phyloP scores from a whole-genome alignment of 345 rosid species.

The Laguncularia racemosa region DNA sequence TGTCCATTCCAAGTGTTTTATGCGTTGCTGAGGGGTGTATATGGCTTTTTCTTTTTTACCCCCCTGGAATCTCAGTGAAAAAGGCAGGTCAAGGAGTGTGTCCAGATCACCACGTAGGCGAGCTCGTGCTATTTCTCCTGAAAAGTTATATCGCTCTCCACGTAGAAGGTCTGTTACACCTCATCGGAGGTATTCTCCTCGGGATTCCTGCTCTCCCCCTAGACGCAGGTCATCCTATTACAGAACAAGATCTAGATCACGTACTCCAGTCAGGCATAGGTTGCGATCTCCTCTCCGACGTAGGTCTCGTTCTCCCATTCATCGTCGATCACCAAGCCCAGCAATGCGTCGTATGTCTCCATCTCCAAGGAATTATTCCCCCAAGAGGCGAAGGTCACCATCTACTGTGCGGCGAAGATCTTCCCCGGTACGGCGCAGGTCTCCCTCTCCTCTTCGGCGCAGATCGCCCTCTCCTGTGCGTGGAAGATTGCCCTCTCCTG shows the following conservation, averaged over 20 bases:
- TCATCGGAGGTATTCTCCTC: constrained; percentile 36
- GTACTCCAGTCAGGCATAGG: constrained; percentile 34
- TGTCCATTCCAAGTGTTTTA: background rate
- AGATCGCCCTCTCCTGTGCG: constrained; percentile 27
- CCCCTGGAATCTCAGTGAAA: constrained; percentile 18
- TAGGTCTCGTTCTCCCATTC: constrained; percentile 13
- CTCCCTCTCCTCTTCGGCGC: constrained; percentile 30
- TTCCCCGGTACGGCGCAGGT: constrained; percentile 27
- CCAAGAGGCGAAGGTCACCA: constrained; percentile 32
- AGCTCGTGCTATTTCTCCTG: constrained; percentile 30
- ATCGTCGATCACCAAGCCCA: background rate
- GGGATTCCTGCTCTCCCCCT: constrained; percentile 43
- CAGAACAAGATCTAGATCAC: constrained; percentile 50
- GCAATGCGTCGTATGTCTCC: constrained; percentile 28
- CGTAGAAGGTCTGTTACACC: constrained; percentile 37
- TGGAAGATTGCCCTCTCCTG: constrained; percentile 34
- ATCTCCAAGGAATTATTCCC: constrained; percentile 30
- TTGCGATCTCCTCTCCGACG: constrained; percentile 15
- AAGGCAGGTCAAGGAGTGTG: constrained; percentile 54
- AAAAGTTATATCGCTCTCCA: constrained; percentile 23
- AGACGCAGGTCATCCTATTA: constrained; percentile 39
- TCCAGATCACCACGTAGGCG: constrained; percentile 50
- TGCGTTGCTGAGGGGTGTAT: background rate
- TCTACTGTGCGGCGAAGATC: constrained; percentile 30
- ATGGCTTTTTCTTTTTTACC: background rate